A percentile compares a stretch with the other conserved stretches of the same genome.
Evolutionary conservation across 305 asterid genomes (phyloP).

Genomic region (Fraxinus platypoda): DNA sequence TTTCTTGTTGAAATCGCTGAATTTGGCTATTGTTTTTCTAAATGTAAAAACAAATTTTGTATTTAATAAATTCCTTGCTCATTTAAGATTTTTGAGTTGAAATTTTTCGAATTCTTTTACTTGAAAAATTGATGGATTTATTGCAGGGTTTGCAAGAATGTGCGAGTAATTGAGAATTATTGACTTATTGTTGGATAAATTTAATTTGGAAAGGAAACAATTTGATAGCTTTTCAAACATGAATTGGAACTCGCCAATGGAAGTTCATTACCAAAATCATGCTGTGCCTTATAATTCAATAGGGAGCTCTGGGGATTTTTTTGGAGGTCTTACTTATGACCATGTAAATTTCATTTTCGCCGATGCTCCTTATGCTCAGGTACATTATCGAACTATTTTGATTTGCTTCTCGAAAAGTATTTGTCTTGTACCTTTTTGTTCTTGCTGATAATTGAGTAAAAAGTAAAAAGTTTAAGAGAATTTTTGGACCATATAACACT

Average conservation of each 20-base stretch:
- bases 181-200: neutral
- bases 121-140: neutral
- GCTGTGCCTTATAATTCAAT: conserved; percentile 76
- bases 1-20: neutral
- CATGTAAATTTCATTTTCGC: conserved; percentile 80
- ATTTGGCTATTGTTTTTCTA: neutral
- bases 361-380: conserved; percentile 65
- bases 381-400: conserved; percentile 21
- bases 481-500: neutral
- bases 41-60: neutral
- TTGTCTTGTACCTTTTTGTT: neutral
- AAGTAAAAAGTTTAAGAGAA: neutral
- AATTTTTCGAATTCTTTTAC: neutral
- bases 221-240: conserved; percentile 29
- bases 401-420: conserved; percentile 8
- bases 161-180: conserved; percentile 23
- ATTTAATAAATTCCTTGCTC: neutral
- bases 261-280: conserved; percentile 55
- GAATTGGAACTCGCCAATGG: conserved; percentile 79
- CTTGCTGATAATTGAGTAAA: conserved; percentile 8
- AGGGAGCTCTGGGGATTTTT: conserved; percentile 84
- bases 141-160: conserved; percentile 23
- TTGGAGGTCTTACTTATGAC: conserved; percentile 82
- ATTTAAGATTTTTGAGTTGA: neutral
- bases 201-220: neutral